Conservation (phyloP, 169 alveolate species). For the Neospora caninum region DNA sequence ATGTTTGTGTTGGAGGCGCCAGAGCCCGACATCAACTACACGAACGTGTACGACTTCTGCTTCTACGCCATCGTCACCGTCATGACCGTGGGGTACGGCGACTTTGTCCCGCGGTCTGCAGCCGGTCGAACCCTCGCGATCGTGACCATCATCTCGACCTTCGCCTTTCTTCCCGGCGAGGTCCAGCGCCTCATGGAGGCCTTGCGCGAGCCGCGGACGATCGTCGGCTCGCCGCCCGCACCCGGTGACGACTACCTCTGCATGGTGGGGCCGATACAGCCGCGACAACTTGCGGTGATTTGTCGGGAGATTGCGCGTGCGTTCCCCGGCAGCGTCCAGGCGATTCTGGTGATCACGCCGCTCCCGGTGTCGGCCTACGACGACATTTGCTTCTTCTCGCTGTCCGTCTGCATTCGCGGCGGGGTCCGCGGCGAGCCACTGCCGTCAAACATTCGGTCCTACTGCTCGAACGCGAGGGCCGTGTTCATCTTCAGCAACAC, state of each 20-base stretch:
- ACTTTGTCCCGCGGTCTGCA: conserved; percentile 68
- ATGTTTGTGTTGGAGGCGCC: conserved; percentile 73
- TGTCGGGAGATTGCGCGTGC: conserved; percentile 43
- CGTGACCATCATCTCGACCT: conserved; percentile 65
- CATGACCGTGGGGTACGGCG: conserved; percentile 75
- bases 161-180: conserved; percentile 70
- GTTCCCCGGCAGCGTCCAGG: conserved; percentile 40
- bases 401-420: conserved; percentile 51
- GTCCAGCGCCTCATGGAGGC: conserved; percentile 73
- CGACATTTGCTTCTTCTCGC: neutral
- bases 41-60: conserved; percentile 65
- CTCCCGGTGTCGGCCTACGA: conserved; percentile 48
- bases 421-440: conserved; percentile 38
- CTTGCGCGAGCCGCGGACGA: conserved; percentile 62
- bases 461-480: conserved; percentile 50
- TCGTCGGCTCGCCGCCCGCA: conserved; percentile 66
- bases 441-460: conserved; percentile 44
- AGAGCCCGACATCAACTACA: conserved; percentile 24
- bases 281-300: conserved; percentile 46
- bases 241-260: conserved; percentile 69
- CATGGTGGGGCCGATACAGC: conserved; percentile 71
- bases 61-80: conserved; percentile 73
- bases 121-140: conserved; percentile 72
- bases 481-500: conserved; percentile 59
- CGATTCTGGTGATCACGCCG: conserved; percentile 52